Evolutionary conservation across 306 rosid genomes (phyloP).

Genomic region (Bauhinia variegata): DNA sequence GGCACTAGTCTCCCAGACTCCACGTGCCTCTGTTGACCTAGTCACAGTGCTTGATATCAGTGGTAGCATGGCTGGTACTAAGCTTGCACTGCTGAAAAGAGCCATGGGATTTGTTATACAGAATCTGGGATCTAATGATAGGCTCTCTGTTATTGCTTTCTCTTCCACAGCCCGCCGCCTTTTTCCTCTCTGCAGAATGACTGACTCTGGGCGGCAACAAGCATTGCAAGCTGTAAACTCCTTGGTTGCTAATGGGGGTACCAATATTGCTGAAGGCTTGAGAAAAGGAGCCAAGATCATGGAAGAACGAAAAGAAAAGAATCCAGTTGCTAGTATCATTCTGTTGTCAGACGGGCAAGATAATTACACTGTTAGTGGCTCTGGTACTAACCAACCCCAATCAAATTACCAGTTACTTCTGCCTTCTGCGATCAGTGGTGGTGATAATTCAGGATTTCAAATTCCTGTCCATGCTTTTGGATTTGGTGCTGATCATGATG

Average conservation of each 20-base stretch:
- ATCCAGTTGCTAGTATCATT: conserved; percentile 84
- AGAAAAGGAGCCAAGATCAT: conserved; percentile 90
- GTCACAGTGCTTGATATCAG: conserved; percentile 96
- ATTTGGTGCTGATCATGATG: conserved; percentile 93
- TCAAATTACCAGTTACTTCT: conserved; percentile 83
- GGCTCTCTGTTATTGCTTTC: conserved; percentile 94
- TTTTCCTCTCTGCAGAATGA: conserved; percentile 80
- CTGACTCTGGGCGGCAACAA: conserved; percentile 81
- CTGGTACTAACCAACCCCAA: conserved; percentile 63
- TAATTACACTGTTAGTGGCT: conserved; percentile 72
- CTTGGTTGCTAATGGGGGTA: conserved; percentile 97
- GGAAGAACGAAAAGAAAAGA: conserved; percentile 90
- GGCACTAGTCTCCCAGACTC: conserved; percentile 60
- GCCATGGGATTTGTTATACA: conserved; percentile 99
- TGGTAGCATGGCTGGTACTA: conserved; percentile 99
- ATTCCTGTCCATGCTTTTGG: conserved; percentile 97
- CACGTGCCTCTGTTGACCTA: conserved; percentile 90
- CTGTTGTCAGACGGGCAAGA: conserved; percentile 96
- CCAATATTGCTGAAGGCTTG: conserved; percentile 94
- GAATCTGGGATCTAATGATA: conserved; percentile 84
- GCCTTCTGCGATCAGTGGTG: conserved; percentile 67
- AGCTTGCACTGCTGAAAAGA: conserved; percentile 89
- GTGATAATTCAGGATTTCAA: conserved; percentile 71
- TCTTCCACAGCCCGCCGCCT: conserved; percentile 98
- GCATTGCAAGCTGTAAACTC: conserved; percentile 97